phyloP scores from a whole-genome alignment of 1,139 yeast species.

The Scheffersomyces illinoinensis region DNA sequence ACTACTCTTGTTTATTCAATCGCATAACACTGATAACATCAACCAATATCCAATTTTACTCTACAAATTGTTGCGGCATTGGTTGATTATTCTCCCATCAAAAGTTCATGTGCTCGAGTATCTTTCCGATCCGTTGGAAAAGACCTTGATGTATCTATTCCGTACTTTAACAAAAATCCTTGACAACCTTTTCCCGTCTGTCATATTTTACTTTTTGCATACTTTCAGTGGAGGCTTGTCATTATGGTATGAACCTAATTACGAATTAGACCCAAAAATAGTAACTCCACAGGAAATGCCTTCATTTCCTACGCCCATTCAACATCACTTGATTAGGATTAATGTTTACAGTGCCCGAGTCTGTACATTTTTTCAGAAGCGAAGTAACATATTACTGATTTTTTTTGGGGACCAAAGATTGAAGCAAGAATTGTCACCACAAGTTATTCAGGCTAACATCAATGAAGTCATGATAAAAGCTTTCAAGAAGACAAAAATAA shows the following conservation, averaged over 20 bases:
- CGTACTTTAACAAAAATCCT: constrained; percentile 18
- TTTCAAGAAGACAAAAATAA: constrained; percentile 16
- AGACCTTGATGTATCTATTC: constrained; percentile 19
- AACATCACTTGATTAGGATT: constrained; percentile 3
- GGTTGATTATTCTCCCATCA: constrained; percentile 29
- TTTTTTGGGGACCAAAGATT: constrained; percentile 19
- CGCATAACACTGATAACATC: constrained; percentile 3
- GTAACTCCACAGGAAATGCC: constrained; percentile 1
- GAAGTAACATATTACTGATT: constrained; percentile 19
- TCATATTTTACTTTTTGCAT: constrained; percentile 22
- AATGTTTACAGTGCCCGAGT: constrained; percentile 21
- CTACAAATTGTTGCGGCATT: constrained; percentile 23
- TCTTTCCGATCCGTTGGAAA: constrained; percentile 18
- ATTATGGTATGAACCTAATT: constrained; percentile 11
- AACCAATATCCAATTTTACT: constrained; percentile 12
- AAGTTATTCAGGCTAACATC: constrained; percentile 8
- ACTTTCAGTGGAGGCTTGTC: constrained; percentile 25
- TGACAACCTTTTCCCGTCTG: constrained; percentile 27
- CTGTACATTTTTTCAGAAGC: constrained; percentile 22
- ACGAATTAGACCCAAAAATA: constrained; percentile 1
- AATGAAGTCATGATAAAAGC: constrained; percentile 24
- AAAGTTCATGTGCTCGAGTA: constrained; percentile 14
- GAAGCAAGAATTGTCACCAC: constrained; percentile 6
- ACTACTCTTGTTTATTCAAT: constrained; percentile 7
- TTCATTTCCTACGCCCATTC: background rate